These are phyloP conservation scores for Lasiodiplodia sp. DNA, from an alignment of 2,329 filamentous ascomycete species.

Conservation along the genomic window DNA sequence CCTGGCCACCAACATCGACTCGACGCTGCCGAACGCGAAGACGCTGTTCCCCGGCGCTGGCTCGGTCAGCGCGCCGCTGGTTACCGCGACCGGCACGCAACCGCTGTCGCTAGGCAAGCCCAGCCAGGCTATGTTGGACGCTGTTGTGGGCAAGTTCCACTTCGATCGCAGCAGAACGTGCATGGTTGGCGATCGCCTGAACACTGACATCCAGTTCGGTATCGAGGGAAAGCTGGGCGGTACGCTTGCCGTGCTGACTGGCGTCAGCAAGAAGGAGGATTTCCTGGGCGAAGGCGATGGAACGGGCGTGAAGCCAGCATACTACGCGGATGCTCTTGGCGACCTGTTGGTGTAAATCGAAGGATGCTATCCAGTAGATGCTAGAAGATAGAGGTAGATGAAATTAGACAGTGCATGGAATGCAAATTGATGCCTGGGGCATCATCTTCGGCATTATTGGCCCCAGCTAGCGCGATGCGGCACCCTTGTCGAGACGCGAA, in stretches of 20 bases:
- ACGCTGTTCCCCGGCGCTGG: constrained; percentile 92
- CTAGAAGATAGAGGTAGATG: constrained; percentile 17
- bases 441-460: not conserved
- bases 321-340: constrained; percentile 83
- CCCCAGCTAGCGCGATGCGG: not conserved
- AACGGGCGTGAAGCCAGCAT: constrained; percentile 74
- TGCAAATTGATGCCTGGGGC: constrained; percentile 8
- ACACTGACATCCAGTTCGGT: constrained; percentile 97
- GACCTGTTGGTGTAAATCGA: constrained; percentile 64
- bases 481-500: constrained; percentile 21
- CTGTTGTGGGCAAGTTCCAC: constrained; percentile 93
- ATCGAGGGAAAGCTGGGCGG: constrained; percentile 89
- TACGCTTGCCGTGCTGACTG: constrained; percentile 88
- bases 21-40: constrained; percentile 81
- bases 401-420: not conserved
- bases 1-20: constrained; percentile 92
- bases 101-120: constrained; percentile 90
- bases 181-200: constrained; percentile 93
- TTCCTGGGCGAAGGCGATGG: constrained; percentile 74
- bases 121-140: constrained; percentile 99
- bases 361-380: not conserved
- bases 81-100: constrained; percentile 67
- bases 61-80: constrained; percentile 77
- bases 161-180: constrained; percentile 85
- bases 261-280: constrained; percentile 85